A percentile compares a stretch with the other conserved stretches of the same genome.
These are phyloP conservation scores for Lichtheimia hyalospora DNA, from an alignment of 371 early-diverging fungal genomes.

Conservation along the genomic window DNA sequence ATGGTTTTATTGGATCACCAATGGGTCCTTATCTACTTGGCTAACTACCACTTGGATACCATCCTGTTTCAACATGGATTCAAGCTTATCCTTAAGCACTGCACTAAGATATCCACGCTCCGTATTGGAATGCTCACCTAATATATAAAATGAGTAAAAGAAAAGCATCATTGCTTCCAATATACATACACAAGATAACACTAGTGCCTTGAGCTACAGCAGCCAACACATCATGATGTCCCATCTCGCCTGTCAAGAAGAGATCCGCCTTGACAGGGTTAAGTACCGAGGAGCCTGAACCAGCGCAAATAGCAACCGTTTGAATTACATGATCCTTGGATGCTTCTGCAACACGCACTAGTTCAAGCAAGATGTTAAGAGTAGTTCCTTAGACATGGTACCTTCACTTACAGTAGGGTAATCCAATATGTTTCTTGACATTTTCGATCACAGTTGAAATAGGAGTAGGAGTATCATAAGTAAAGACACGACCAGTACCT, in stretches of 20 bases:
- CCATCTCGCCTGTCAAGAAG: slow-evolving; percentile 94
- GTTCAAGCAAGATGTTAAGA: not conserved
- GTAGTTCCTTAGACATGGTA: not conserved
- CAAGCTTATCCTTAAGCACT: slow-evolving; percentile 67
- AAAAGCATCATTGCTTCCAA: not conserved
- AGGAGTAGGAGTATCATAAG: slow-evolving; percentile 56
- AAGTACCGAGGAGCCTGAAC: slow-evolving; percentile 79
- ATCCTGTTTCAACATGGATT: slow-evolving; percentile 49
- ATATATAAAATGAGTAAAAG: not conserved
- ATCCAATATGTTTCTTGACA: slow-evolving; percentile 64
- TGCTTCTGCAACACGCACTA: slow-evolving; percentile 78
- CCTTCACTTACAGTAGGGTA: slow-evolving; percentile 57
- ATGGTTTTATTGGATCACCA: slow-evolving; percentile 35
- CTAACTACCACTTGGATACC: slow-evolving; percentile 67
- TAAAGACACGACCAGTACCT: slow-evolving; percentile 76
- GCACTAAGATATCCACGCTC: slow-evolving; percentile 91
- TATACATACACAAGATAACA: slow-evolving; percentile 81
- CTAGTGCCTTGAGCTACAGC: slow-evolving; percentile 73
- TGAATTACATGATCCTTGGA: slow-evolving; percentile 57
- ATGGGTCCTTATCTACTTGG: slow-evolving; percentile 69
- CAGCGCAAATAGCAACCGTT: slow-evolving; percentile 93
- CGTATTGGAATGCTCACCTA: slow-evolving; percentile 87
- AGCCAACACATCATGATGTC: slow-evolving; percentile 89
- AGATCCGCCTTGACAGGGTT: slow-evolving; percentile 62
- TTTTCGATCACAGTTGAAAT: slow-evolving; percentile 58